Evolutionary conservation across 495 filamentous ascomycete genomes (phyloP).

Genomic region (Aspergillus campestris): DNA sequence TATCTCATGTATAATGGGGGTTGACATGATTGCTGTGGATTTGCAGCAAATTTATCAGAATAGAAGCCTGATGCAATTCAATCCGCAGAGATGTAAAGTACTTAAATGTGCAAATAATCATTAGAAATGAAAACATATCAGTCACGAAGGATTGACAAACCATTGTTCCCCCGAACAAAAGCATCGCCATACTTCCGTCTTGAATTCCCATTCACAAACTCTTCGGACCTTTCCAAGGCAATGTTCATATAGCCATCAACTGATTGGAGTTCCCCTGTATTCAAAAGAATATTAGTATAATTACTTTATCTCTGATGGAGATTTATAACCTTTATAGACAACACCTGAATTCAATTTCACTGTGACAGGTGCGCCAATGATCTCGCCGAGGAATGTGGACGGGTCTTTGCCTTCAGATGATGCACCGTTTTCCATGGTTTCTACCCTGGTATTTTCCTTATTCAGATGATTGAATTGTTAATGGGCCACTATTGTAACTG

Average conservation of each 20-base stretch:
- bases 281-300: slow-evolving; percentile 1
- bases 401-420: slow-evolving; percentile 72
- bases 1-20: no score
- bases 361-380: slow-evolving; percentile 83
- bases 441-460: neutral
- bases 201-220: slow-evolving; percentile 77
- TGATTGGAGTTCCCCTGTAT: slow-evolving; percentile 79
- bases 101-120: slow-evolving; percentile 8
- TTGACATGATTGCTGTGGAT: no score
- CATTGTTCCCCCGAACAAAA: slow-evolving; percentile 94
- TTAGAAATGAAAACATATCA: neutral
- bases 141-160: slow-evolving; percentile 18
- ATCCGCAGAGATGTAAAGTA: slow-evolving; percentile 35
- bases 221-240: slow-evolving; percentile 87
- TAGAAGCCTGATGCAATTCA: slow-evolving; percentile 6
- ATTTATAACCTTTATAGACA: slow-evolving; percentile 75
- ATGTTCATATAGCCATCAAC: slow-evolving; percentile 99
- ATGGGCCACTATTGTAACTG: no score
- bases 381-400: slow-evolving; percentile 80
- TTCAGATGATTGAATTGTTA: neutral
- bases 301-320: neutral
- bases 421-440: slow-evolving; percentile 65
- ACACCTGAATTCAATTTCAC: slow-evolving; percentile 95
- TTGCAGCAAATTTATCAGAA: no score
- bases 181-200: slow-evolving; percentile 85